Evolutionary conservation across 2,329 filamentous ascomycete species (phyloP), one percentile per base, ranked within the genome.

Genomic region (Colletotrichum limetticola): DNA sequence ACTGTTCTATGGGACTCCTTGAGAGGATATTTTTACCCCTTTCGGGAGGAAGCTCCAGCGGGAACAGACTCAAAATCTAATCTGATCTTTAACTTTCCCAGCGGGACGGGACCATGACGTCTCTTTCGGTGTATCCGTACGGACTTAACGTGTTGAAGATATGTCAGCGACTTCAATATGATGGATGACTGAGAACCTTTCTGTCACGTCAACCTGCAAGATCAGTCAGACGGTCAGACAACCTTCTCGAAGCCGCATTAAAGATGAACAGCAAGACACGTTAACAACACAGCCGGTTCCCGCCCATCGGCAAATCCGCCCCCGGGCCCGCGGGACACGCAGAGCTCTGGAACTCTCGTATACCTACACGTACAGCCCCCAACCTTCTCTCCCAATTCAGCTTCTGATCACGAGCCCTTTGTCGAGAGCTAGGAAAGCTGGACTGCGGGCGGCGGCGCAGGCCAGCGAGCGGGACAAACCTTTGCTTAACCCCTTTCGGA

Each of bases 11-110:
- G 42, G 52, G 52, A 42, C 37, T 11, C 32, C 69, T 26, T 19
- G 35, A 35, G 14, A 58, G 65, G 66, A 42, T 55, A 11, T 22
- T 64, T 72, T 69, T 69, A 30, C 66, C 59, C 53, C 14, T 64
- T 49, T 55, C 53, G 59, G 59, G 59, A 37, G 32, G 56, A 32
- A 26, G 22, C 28, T 28, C 35, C 14, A 19, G 11, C n/a, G 42
- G 3, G 6, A 16, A 16, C 5, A 11, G 24, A 53, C 14, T 55
- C n/a, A 11, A 11, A 24, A 64, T 59, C 59, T 64, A 26, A 63
- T 59, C 46, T 42, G 65, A 37, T 70, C 28, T 46, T 28, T 56
- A 42, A 42, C 1, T 16, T 42, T 32, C 14, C 68, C 4, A 37
- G 30, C 2, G 4, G 9, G 22, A 59, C 24, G 37, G 28, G 24